Percentiles rank a stretch among this genome's conserved stretches.
phyloP scores from a whole-genome alignment of 306 rosid species.

The Acacia acuminata region DNA sequence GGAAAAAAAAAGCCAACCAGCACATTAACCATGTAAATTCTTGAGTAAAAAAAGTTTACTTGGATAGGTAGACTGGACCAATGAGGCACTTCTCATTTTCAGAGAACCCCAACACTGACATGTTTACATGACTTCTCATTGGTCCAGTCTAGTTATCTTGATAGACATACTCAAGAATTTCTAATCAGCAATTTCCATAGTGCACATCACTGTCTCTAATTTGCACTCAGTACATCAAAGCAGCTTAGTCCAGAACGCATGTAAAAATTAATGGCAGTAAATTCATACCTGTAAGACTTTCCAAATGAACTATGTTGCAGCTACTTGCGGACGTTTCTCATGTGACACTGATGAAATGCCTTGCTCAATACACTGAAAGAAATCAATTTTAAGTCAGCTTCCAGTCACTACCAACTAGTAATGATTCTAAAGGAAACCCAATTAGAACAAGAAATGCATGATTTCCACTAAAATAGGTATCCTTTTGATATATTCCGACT shows the following conservation, averaged over 20 bases:
- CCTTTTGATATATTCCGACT: background rate
- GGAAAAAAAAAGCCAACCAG: background rate
- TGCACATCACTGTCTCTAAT: background rate
- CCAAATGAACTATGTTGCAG: slow-evolving; percentile 28
- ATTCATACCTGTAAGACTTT: slow-evolving; percentile 29
- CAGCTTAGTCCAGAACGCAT: background rate
- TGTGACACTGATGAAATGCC: slow-evolving; percentile 38
- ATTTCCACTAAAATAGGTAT: background rate
- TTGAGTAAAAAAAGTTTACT: background rate
- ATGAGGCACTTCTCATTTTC: background rate
- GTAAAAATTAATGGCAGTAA: background rate
- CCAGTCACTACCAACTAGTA: background rate
- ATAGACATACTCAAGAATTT: background rate
- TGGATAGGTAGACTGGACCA: background rate
- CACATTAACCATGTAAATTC: background rate
- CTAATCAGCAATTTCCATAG: background rate
- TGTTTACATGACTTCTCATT: background rate
- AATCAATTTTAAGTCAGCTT: slow-evolving; percentile 22
- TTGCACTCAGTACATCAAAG: background rate
- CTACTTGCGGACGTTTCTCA: slow-evolving; percentile 33
- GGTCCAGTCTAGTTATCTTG: background rate
- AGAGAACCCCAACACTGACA: background rate
- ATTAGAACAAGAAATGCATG: background rate
- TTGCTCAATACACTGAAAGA: slow-evolving; percentile 54
- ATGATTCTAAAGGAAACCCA: slow-evolving; percentile 1